Evolutionary conservation across 768 basidiomycete genomes (phyloP).

Genomic region (Mycena vitilis): DNA sequence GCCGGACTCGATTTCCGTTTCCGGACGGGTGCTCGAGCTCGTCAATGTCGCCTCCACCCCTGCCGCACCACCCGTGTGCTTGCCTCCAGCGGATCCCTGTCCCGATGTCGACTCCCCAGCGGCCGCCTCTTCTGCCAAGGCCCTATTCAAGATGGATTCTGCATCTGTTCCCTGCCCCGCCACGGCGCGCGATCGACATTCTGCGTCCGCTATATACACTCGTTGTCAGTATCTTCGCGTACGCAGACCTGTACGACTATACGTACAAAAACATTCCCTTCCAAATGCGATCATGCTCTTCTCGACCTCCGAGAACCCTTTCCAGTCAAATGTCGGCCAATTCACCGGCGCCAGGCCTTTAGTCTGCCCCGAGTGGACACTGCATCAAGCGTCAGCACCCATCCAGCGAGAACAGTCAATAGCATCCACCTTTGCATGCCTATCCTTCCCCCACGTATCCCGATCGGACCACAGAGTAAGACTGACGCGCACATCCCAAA

Average conservation of each 20-base stretch:
- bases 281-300: constrained; percentile 4
- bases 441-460: not conserved
- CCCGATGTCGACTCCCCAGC: too few species aligned
- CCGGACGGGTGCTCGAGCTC: too few species aligned
- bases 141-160: too few species aligned
- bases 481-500: constrained; percentile 9
- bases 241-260: too few species aligned
- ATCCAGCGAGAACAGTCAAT: too few species aligned
- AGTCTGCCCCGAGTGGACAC: constrained; percentile 17
- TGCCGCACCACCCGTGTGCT: too few species aligned
- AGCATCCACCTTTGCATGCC: constrained; percentile 11
- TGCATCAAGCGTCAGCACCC: not conserved
- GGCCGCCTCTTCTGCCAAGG: too few species aligned
- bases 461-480: not conserved
- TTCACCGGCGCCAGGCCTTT: constrained; percentile 1
- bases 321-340: constrained; percentile 1
- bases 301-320: not conserved
- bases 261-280: constrained; percentile 15
- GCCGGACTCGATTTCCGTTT: too few species aligned
- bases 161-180: not conserved
- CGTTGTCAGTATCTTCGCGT: too few species aligned
- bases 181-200: constrained; percentile 5
- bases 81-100: too few species aligned
- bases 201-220: constrained; percentile 3
- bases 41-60: too few species aligned